Evolutionary conservation across 1,284 basidiomycete species (phyloP).

Genomic region (Gastroboletus turbinatus): DNA sequence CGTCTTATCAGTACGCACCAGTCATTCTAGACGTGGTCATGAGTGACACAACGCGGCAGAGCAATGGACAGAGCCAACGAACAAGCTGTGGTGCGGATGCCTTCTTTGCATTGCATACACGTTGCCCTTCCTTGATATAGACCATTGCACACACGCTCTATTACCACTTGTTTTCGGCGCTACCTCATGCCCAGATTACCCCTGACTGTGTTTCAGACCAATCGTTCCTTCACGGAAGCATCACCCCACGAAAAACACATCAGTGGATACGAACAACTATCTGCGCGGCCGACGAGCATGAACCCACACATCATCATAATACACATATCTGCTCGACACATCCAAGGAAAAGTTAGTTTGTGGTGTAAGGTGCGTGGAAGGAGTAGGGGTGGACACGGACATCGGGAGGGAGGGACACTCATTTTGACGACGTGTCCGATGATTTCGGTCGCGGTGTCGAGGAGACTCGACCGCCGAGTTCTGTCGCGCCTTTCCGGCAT

Average conservation of each 20-base stretch:
- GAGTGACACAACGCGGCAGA: not conserved
- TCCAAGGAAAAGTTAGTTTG: not conserved
- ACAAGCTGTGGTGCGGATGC: too few relatives aligned
- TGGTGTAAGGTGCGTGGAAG: not conserved
- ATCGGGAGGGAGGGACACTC: not conserved
- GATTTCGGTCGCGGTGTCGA: conserved; percentile 92
- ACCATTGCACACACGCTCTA: not conserved
- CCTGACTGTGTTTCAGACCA: too few relatives aligned
- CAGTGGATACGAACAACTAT: not conserved
- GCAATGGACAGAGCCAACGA: not conserved
- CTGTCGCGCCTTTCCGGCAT: too few relatives aligned
- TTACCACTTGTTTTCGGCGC: not conserved
- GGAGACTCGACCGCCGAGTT: conserved; percentile 5
- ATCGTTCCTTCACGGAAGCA: not conserved
- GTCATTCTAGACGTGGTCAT: not conserved
- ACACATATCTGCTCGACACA: too few relatives aligned
- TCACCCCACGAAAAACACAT: not conserved
- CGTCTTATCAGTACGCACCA: too few relatives aligned
- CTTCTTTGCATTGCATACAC: too few relatives aligned
- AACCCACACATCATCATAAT: too few relatives aligned
- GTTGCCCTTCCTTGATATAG: too few relatives aligned
- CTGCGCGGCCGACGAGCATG: too few relatives aligned
- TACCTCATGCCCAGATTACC: too few relatives aligned
- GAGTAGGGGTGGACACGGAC: not conserved
- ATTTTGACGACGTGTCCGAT: conserved; percentile 86